Evolutionary conservation across 306 rosid species (phyloP), one percentile per base, ranked within the genome.

Genomic region (Castanospermum australe): DNA sequence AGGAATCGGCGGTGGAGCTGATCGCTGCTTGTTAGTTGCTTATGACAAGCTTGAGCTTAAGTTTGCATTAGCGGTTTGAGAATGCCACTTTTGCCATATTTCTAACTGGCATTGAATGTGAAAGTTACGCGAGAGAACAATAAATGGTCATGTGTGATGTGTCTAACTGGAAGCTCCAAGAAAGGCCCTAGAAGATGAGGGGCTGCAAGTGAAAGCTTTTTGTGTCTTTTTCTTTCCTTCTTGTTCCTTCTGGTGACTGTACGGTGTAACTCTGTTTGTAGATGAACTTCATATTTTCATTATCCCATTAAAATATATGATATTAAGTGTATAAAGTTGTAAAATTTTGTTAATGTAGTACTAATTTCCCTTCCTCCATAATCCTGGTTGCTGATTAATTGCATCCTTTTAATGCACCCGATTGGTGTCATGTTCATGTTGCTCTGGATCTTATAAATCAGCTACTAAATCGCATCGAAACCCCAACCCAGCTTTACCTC

Each of bases 11-110:
- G 50, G 68, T 73, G 18, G 79, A 59, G 47, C 32, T 87, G 38
- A 87, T 88, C 2, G 61, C 84, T 18, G 92, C 84, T 3, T 87
- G 73, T 83, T 89, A 63, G 25, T 41, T 2, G n/a, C n/a, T n/a
- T n/a, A n/a, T n/a, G n/a, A n/a, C n/a, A n/a, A n/a, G n/a, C n/a
- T n/a, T n/a, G n/a, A n/a, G n/a, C n/a, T n/a, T n/a, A n/a, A n/a
- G n/a, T n/a, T n/a, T n/a, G 8, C 20, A 8, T 2, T 1, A 44
- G 47, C 2, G 81, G 13, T 47, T 30, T 52, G 65, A 36, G 80
- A 73, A 47, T 75, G 78, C 32, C 45, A 48, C 35, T 24, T 68
- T 21, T 68, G 71, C 28, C 36, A 44, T 67, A 48, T 25, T 47
- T 33, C 82, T 74, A 80, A 84, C 54, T 25, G 45, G 80, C 35